Evolutionary conservation across 1,284 basidiomycete species (phyloP).

Genomic region (Rhodotorula sp.): DNA sequence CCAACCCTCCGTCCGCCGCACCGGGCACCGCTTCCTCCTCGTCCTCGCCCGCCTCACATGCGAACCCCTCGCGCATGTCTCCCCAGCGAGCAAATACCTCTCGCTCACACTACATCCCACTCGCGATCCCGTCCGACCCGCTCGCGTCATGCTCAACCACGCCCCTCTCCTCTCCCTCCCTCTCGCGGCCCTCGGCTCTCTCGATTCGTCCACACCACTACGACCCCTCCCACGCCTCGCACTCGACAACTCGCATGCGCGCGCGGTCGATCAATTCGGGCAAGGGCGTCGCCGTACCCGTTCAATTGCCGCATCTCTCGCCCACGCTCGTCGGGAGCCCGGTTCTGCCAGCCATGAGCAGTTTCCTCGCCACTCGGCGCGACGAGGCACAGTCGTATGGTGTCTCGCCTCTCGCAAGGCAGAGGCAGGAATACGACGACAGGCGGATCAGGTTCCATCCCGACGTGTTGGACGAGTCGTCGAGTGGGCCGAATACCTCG

Average conservation of each 20-base stretch:
- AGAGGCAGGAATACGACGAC: neutral
- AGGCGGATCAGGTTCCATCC: neutral
- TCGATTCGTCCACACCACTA: conserved; percentile 14
- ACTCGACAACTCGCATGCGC: conserved; percentile 23
- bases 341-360: neutral
- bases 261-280: conserved; percentile 22
- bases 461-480: neutral
- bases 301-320: neutral
- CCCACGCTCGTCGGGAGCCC: conserved; percentile 14
- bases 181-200: conserved; percentile 17
- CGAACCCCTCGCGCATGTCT: neutral
- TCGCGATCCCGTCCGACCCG: neutral
- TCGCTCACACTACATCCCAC: too few relatives aligned
- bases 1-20: neutral
- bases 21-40: neutral
- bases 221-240: neutral
- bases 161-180: neutral
- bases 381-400: neutral
- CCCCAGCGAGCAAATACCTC: too few relatives aligned
- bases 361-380: neutral
- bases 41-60: neutral
- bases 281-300: neutral
- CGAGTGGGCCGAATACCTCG: neutral
- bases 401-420: neutral
- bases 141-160: neutral